phyloP scores from a whole-genome alignment of 1,284 basidiomycete species.

The Mycosarcoma mackinlayi region DNA sequence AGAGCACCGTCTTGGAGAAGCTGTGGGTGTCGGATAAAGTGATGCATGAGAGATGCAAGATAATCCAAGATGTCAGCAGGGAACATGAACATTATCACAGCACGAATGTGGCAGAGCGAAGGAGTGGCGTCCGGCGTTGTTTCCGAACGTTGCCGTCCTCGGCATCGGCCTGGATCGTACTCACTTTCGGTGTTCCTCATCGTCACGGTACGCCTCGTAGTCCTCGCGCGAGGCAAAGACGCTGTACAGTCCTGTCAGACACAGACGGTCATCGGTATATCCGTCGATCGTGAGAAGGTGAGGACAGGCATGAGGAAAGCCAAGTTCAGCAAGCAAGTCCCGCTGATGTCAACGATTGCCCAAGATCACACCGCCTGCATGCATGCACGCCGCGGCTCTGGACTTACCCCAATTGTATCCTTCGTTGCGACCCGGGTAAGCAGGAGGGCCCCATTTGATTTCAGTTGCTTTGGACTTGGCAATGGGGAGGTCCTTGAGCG shows the following conservation, averaged over 20 bases:
- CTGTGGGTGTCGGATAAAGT: slow-evolving; percentile 17
- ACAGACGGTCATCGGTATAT: slow-evolving; percentile 1
- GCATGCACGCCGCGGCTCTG: not conserved
- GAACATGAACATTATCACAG: too few relatives aligned
- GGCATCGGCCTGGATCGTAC: slow-evolving; percentile 17
- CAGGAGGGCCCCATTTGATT: slow-evolving; percentile 58
- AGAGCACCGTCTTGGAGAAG: slow-evolving; percentile 56
- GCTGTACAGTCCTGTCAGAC: slow-evolving; percentile 50
- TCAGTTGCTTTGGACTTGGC: slow-evolving; percentile 47
- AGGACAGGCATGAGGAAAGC: slow-evolving; percentile 1
- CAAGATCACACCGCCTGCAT: slow-evolving; percentile 8
- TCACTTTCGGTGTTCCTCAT: slow-evolving; percentile 63
- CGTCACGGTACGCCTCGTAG: slow-evolving; percentile 59
- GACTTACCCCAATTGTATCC: slow-evolving; percentile 60
- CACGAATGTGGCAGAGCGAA: not conserved
- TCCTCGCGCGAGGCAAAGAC: slow-evolving; percentile 51
- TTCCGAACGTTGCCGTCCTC: not conserved
- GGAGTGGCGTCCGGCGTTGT: slow-evolving; percentile 4
- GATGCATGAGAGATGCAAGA: slow-evolving; percentile 4
- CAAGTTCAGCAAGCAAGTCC: not conserved
- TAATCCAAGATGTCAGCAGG: slow-evolving; percentile 5
- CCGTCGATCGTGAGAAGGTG: not conserved
- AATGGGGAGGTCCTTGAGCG: slow-evolving; percentile 53
- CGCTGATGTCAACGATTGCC: not conserved
- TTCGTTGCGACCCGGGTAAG: slow-evolving; percentile 53